Evolutionary conservation across 768 basidiomycete species (phyloP).

Genomic region (Pisolithus microcarpus): DNA sequence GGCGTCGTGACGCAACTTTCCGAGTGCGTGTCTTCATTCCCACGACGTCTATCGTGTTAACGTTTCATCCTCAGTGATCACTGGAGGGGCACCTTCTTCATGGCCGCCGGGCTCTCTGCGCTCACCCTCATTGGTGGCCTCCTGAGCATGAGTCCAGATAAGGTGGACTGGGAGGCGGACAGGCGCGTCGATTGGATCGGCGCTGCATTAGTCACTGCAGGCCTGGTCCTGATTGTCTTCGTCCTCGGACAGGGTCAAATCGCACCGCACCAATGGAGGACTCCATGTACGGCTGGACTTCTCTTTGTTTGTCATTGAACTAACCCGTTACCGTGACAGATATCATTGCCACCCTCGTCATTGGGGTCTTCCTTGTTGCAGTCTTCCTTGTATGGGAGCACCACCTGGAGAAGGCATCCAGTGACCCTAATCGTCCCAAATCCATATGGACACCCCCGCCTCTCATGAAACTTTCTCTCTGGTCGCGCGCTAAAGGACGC

Average conservation of each 20-base stretch:
- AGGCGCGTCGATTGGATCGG: constrained; percentile 73
- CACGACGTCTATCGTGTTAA: not conserved
- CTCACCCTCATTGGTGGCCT: constrained; percentile 47
- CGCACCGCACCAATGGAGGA: constrained; percentile 54
- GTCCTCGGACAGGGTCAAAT: constrained; percentile 62
- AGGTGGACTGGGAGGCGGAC: constrained; percentile 39
- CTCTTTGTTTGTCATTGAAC: constrained; percentile 8
- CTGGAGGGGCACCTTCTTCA: constrained; percentile 66
- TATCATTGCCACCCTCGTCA: constrained; percentile 61
- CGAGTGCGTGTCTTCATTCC: constrained; percentile 19
- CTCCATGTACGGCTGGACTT: constrained; percentile 36
- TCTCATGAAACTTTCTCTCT: constrained; percentile 56
- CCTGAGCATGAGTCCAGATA: constrained; percentile 40
- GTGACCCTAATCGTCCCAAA: constrained; percentile 8
- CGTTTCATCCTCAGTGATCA: constrained; percentile 21
- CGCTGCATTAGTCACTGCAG: constrained; percentile 54
- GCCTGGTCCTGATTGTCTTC: constrained; percentile 65
- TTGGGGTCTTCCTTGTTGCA: constrained; percentile 49
- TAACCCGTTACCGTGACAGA: constrained; percentile 34
- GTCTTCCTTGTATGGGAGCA: constrained; percentile 62
- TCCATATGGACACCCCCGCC: constrained; percentile 45
- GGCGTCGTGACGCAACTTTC: constrained; percentile 60
- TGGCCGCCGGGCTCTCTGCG: constrained; percentile 50
- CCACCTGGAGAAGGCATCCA: constrained; percentile 39
- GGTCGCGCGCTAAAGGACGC: constrained; percentile 54